Conservation (phyloP, 169 alveolate genomes). For the Cyclospora cayetanensis region DNA sequence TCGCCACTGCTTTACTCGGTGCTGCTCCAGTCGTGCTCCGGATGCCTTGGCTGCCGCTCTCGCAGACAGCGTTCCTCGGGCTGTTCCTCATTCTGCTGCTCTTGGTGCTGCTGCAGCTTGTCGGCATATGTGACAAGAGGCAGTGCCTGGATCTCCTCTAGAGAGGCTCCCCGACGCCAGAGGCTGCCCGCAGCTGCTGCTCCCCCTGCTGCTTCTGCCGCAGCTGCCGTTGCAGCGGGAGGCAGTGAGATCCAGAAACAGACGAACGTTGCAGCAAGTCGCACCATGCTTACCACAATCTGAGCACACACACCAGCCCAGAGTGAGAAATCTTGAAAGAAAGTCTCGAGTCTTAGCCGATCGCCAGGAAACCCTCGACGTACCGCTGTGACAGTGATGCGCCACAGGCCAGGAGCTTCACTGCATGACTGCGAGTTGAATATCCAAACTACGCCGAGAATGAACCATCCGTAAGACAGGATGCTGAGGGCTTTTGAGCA, state of each 20-base stretch:
- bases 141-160: conserved; percentile 14
- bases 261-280: conserved; percentile 54
- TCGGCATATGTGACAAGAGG: conserved; percentile 8
- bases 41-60: background rate
- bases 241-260: conserved; percentile 57
- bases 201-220: conserved; percentile 3
- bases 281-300: conserved; percentile 27
- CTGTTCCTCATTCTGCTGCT: background rate
- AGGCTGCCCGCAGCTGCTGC: conserved; percentile 9
- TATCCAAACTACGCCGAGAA: conserved; percentile 66
- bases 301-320: background rate
- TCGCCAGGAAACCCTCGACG: background rate
- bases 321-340: background rate
- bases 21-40: background rate
- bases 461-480: conserved; percentile 67
- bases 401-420: conserved; percentile 63
- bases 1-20: background rate
- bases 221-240: background rate
- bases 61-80: background rate
- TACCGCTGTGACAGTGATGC: conserved; percentile 53
- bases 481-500: conserved; percentile 28
- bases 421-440: conserved; percentile 43
- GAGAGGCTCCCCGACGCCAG: background rate
- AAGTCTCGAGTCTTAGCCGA: background rate
- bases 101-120: background rate